A percentile compares a stretch with the other conserved stretches of the same genome.
phyloP scores from a whole-genome alignment of 2,329 filamentous ascomycete genomes.

The Botryosphaeria dothidea region DNA sequence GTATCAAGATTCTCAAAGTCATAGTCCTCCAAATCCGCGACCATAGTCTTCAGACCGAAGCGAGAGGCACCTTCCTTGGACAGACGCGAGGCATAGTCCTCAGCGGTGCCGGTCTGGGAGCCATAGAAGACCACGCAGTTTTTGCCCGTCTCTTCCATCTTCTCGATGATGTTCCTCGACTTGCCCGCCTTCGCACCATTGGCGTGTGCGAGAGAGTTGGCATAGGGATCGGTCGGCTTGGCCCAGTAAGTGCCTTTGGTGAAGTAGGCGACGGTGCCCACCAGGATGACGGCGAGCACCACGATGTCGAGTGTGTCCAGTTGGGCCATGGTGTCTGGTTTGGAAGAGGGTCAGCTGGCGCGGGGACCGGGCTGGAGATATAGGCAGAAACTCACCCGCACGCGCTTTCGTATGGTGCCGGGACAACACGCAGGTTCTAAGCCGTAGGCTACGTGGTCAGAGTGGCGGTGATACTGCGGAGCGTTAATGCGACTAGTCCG shows the following conservation, averaged over 20 bases:
- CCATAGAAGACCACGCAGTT: constrained; percentile 99
- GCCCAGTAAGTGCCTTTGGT: constrained; percentile 97
- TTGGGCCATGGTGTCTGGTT: constrained; percentile 81
- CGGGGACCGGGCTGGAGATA: not conserved
- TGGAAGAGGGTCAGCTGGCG: constrained; percentile 23
- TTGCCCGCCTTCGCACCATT: constrained; percentile 73
- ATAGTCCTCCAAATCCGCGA: constrained; percentile 96
- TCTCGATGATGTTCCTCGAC: constrained; percentile 90
- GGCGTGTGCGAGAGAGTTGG: constrained; percentile 69
- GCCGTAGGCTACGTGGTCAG: constrained; percentile 15
- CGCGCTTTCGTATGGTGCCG: not conserved
- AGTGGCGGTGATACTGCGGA: constrained; percentile 15
- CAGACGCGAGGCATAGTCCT: constrained; percentile 94
- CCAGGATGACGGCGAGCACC: constrained; percentile 80
- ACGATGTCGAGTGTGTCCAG: constrained; percentile 93
- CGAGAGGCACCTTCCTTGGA: constrained; percentile 97
- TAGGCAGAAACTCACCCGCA: constrained; percentile 11
- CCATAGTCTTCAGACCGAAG: constrained; percentile 97
- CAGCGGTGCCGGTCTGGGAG: constrained; percentile 95
- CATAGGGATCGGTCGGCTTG: constrained; percentile 84
- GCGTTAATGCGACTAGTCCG: constrained; percentile 4
- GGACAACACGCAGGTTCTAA: not conserved
- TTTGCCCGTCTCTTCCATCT: constrained; percentile 92
- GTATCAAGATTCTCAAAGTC: constrained; percentile 92
- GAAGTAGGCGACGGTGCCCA: constrained; percentile 92